Conservation (phyloP, 164 flowering plant species). For the Euptelea pleiosperma region DNA sequence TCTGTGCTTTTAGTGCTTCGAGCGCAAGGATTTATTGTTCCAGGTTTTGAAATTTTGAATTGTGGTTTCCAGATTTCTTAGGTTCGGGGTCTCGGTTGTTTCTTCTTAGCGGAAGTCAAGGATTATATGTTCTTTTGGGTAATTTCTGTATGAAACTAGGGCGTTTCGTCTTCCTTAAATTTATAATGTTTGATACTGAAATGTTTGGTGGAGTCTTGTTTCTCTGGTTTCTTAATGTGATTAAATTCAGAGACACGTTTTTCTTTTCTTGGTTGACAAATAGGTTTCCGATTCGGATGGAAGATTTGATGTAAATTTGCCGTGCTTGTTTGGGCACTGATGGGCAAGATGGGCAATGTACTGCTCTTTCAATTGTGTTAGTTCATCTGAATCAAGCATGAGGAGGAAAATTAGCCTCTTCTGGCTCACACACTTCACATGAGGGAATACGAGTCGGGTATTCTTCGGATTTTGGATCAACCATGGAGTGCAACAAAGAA, state of each 20-base stretch:
- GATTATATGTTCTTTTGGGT: too few species aligned
- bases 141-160: too few species aligned
- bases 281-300: background rate
- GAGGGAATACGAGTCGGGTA: conserved; percentile 6
- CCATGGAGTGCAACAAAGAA: conserved; percentile 88
- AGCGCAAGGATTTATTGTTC: too few species aligned
- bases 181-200: too few species aligned
- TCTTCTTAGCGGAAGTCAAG: too few species aligned
- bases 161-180: too few species aligned
- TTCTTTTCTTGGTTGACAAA: background rate
- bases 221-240: background rate
- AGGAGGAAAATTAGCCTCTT: conserved; percentile 5
- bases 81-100: too few species aligned
- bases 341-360: background rate
- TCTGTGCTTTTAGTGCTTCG: too few species aligned
- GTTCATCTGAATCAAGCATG: background rate
- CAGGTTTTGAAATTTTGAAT: too few species aligned
- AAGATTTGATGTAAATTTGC: background rate
- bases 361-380: background rate
- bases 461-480: conserved; percentile 4
- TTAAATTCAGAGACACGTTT: background rate
- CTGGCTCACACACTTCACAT: conserved; percentile 1
- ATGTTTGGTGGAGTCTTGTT: too few species aligned
- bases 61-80: too few species aligned
- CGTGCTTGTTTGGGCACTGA: background rate